Evolutionary conservation across 164 flowering plant genomes (phyloP), one percentile per base, ranked within the genome.

Genomic region (Amborella trichopoda): DNA sequence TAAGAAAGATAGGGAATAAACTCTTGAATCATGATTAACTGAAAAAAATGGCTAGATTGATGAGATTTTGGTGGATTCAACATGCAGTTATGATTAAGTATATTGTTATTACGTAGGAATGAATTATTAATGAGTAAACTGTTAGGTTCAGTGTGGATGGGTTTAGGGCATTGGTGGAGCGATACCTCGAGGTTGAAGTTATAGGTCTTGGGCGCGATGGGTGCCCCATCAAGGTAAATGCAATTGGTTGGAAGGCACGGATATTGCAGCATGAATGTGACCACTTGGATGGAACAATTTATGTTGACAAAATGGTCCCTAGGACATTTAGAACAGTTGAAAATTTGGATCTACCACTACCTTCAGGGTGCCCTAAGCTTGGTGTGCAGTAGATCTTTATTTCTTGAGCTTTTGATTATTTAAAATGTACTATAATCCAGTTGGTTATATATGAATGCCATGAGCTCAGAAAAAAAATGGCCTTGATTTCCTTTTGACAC

Each of bases 211-310:
- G 58, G 50, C 86, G 79, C 6, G 40, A 73, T 49, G 98, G 95
- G 1, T 50, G 69, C 44, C 77, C 91, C 12, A 61, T 90, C 44
- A 76, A 67, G 59, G 69, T 90, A 23, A 58, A 70, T 53, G 93
- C 94, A 42, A 64, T 79, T 21, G 98, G 98, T 3, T 90, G 95
- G 98, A 83, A 90, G 59, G 95, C 98, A 0, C 83, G 95, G 0
- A 83, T 90, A 40, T 55, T 90, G 28, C 95, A 86, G 60, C 98
- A 90, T 20, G 98, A 90, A 46, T 90, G 93, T 40, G 95, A 90
- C 64, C 95, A 86, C 62, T 58, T 90, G 63, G 94, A 83, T 39
- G 98, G 98, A 46, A 80, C 83, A 30, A 64, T 90, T 2, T 90
- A 83, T 56, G 95, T 83, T 3, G 98, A 90, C 67, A 81, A 74